These are phyloP conservation scores for Lyophyllum shimeji DNA, from an alignment of 768 basidiomycete species.

Conservation along the genomic window DNA sequence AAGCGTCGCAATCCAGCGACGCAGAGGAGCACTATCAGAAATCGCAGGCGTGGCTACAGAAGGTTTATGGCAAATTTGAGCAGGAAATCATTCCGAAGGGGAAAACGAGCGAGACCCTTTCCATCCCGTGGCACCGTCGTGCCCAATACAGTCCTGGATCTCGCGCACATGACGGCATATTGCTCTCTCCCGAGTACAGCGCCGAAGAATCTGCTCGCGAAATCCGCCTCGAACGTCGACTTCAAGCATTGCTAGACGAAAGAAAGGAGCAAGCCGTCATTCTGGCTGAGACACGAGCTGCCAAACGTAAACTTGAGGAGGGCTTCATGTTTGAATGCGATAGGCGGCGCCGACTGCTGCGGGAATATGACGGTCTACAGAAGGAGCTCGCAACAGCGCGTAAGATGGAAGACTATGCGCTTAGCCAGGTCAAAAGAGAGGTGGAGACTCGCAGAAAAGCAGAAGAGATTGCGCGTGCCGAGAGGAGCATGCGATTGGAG, in stretches of 20 bases:
- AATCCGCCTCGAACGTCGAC: conserved; percentile 32
- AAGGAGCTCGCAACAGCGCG: conserved; percentile 30
- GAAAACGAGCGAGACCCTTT: not conserved
- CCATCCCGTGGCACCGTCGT: not conserved
- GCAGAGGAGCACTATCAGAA: conserved; percentile 36
- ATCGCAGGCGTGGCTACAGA: conserved; percentile 45
- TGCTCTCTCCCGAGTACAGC: not conserved
- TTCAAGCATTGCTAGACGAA: conserved; percentile 37
- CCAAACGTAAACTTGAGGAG: conserved; percentile 48
- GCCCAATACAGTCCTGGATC: not conserved
- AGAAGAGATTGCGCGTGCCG: conserved; percentile 55
- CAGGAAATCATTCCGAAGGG: not conserved
- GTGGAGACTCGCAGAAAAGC: conserved; percentile 65
- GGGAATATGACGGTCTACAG: conserved; percentile 29
- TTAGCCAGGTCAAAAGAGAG: conserved; percentile 31
- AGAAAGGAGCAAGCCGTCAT: conserved; percentile 25
- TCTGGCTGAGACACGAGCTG: conserved; percentile 30
- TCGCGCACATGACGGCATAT: not conserved
- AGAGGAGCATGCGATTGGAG: conserved; percentile 22
- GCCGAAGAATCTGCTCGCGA: not conserved
- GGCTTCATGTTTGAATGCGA: conserved; percentile 32
- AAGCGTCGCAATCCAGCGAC: conserved; percentile 17
- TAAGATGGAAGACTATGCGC: conserved; percentile 27
- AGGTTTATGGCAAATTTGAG: conserved; percentile 40
- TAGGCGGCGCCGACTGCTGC: conserved; percentile 35